A percentile compares a stretch with the other conserved stretches of the same genome.
Conservation (phyloP, 768 basidiomycete species). For the Leccinum rimulosum region DNA sequence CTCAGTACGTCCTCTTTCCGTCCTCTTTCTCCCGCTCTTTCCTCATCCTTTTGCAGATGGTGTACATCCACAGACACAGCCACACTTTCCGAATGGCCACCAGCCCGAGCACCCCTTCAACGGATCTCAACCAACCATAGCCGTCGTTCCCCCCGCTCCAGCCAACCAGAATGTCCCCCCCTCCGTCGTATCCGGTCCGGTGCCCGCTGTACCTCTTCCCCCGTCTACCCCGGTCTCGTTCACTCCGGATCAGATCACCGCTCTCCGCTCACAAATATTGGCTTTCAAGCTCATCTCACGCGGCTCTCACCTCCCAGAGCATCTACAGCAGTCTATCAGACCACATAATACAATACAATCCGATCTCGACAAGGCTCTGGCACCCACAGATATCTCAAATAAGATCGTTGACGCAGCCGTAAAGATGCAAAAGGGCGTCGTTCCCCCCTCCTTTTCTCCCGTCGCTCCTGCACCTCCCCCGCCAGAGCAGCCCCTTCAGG, state of each 20-base stretch:
- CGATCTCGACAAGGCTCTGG: slow-evolving; percentile 64
- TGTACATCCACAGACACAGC: slow-evolving; percentile 28
- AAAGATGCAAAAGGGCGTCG: slow-evolving; percentile 61
- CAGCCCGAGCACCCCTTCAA: slow-evolving; percentile 21
- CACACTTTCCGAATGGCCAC: slow-evolving; percentile 48
- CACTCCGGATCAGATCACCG: slow-evolving; percentile 68
- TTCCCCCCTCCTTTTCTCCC: slow-evolving; percentile 21
- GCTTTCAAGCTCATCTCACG: slow-evolving; percentile 74
- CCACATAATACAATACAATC: slow-evolving; percentile 58
- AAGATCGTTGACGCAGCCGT: slow-evolving; percentile 74
- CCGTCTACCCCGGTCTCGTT: slow-evolving; percentile 78
- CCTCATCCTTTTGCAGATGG: slow-evolving; percentile 29
- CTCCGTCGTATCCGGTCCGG: slow-evolving; percentile 49
- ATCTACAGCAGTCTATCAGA: slow-evolving; percentile 67
- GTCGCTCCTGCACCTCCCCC: slow-evolving; percentile 25
- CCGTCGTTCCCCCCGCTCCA: slow-evolving; percentile 30
- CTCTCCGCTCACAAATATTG: slow-evolving; percentile 75
- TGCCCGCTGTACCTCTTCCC: slow-evolving; percentile 48
- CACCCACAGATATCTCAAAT: slow-evolving; percentile 56
- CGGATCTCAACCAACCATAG: slow-evolving; percentile 13
- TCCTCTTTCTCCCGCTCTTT: neutral
- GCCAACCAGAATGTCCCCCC: slow-evolving; percentile 30
- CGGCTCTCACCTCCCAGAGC: slow-evolving; percentile 64
- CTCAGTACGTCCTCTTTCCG: slow-evolving; percentile 30
- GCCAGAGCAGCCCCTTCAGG: slow-evolving; percentile 43